Evolutionary conservation across 768 basidiomycete genomes (phyloP), one percentile per base, ranked within the genome.

Genomic region (Russula emetica): DNA sequence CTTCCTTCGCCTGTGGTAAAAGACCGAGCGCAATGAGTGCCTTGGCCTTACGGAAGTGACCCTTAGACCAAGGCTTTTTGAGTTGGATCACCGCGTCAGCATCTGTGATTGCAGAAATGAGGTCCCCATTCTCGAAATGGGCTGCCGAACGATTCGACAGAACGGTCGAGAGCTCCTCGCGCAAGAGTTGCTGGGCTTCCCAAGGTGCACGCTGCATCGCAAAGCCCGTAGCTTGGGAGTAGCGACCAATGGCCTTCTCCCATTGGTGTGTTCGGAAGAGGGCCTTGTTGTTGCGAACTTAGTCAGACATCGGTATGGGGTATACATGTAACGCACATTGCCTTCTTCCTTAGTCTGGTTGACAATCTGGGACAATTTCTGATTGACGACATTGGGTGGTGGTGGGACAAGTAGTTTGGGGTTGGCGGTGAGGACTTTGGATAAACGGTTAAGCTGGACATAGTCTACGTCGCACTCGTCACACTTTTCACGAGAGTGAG

Each of bases 131-230:
- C 66, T 91, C 90, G 62, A 84, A 83, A 75, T 87, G 88, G 9
- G 97, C 88, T 0, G 94, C 92, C 18, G 92, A 92, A 57, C 97
- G 84, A 74, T 99, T 99, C 64, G 92, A 94, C 55, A 99, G 73
- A 66, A 93, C 82, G 32, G 92, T 88, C 14, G 92, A 88, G 53
- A 97, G 82, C 71, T 99, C 97, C 68, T 99, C 97, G 62, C 92
- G 84, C 76, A 91, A 84, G 66, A 92, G 72, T 36, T 83, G 82
- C 61, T 87, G 85, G n/a, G 83, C 78, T 72, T 98, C 96, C 91
- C 95, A 98, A 44, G 90, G 86, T 2, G 93, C 88, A 28, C 96
- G 83, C 66, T 90, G 86, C 0, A 85, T 76, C 0, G 94, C 93
- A 42, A 93, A 79, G 66, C 80, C 80, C 11, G 88, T 86, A 40